phyloP scores from a whole-genome alignment of 2,329 filamentous ascomycete species.

The Dothidotthia symphoricarpi region DNA sequence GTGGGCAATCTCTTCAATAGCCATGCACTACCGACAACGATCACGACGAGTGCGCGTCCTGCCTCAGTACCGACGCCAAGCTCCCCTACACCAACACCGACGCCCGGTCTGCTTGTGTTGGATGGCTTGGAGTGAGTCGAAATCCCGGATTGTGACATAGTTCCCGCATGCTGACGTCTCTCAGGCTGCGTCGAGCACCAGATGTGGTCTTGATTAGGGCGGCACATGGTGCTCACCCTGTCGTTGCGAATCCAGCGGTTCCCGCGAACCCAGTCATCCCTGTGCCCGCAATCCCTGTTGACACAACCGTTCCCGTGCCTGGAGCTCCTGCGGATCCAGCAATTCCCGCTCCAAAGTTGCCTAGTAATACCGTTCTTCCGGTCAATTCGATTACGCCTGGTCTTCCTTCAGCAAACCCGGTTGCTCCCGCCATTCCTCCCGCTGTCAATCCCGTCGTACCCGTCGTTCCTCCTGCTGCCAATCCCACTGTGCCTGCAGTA shows the following conservation, averaged over 20 bases:
- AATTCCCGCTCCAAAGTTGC: neutral
- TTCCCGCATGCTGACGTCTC: too few species aligned
- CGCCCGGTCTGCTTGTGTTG: neutral
- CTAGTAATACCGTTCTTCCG: too few species aligned
- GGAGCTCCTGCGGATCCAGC: constrained; percentile 1
- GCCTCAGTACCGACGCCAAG: constrained; percentile 3
- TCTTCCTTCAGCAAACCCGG: too few species aligned
- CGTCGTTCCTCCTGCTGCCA: too few species aligned
- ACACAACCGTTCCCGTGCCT: constrained; percentile 1
- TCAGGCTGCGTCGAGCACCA: constrained; percentile 14
- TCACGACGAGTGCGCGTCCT: constrained; percentile 5
- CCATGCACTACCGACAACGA: constrained; percentile 1
- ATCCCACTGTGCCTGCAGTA: constrained; percentile 5
- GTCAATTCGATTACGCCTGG: too few species aligned
- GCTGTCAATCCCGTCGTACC: too few species aligned
- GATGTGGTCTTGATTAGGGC: constrained; percentile 2
- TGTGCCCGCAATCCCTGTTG: constrained; percentile 1
- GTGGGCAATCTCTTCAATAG: constrained; percentile 2
- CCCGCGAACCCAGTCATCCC: constrained; percentile 1
- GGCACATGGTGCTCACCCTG: neutral
- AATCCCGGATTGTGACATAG: too few species aligned
- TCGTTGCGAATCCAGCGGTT: neutral
- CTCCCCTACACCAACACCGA: neutral
- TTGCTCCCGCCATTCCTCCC: too few species aligned
- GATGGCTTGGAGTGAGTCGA: too few species aligned